A percentile compares a stretch with the other conserved stretches of the same genome.
phyloP scores from a whole-genome alignment of 805 yeast species.

The Candida maesae region DNA sequence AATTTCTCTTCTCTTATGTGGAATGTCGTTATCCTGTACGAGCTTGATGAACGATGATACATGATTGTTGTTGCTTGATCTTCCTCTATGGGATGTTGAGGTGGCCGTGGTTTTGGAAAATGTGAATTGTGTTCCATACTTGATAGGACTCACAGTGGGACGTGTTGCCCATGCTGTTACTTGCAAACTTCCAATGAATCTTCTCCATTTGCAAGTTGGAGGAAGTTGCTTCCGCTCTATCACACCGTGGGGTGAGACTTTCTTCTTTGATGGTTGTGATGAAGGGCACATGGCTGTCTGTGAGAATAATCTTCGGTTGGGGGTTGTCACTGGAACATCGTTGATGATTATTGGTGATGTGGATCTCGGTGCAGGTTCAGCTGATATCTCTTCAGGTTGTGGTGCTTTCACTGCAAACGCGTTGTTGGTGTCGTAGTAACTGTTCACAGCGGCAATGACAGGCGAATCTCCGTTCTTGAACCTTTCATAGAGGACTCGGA shows the following conservation, averaged over 20 bases:
- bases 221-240: neutral
- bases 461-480: conserved; percentile 27
- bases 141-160: conserved; percentile 47
- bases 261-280: neutral
- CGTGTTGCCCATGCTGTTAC: conserved; percentile 72
- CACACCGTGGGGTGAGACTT: neutral
- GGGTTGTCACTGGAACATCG: too few relatives aligned
- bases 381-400: neutral
- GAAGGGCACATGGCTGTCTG: neutral
- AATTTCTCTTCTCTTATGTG: conserved; percentile 46
- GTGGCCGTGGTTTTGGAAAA: conserved; percentile 36
- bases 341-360: too few relatives aligned
- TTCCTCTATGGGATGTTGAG: conserved; percentile 22
- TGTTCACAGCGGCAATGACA: conserved; percentile 37
- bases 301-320: neutral
- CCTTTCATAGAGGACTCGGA: conserved; percentile 26
- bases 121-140: conserved; percentile 41
- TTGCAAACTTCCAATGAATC: conserved; percentile 57
- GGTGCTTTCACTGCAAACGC: conserved; percentile 4
- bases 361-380: too few relatives aligned
- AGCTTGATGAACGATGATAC: conserved; percentile 34
- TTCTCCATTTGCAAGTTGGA: conserved; percentile 29
- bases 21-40: conserved; percentile 24
- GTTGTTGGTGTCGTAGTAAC: conserved; percentile 11
- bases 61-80: conserved; percentile 20